Evolutionary conservation across 257 asterid species (phyloP).

Genomic region (Mitragyna speciosa): DNA sequence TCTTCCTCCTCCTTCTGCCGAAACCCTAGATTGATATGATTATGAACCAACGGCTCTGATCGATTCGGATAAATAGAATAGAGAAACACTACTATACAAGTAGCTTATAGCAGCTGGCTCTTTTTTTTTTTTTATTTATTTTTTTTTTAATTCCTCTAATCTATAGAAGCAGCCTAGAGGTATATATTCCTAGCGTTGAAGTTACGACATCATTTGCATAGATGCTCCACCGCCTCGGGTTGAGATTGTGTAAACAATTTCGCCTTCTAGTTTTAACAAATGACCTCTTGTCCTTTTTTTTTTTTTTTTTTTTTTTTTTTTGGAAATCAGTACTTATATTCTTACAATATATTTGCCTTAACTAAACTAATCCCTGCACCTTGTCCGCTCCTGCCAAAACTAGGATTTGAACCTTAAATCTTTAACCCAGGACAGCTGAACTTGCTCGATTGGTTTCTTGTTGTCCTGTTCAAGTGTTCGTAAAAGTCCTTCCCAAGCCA

Average conservation of each 20-base stretch:
- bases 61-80: background rate
- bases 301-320: too few relatives aligned
- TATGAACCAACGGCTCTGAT: background rate
- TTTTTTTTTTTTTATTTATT: background rate
- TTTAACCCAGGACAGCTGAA: too few relatives aligned
- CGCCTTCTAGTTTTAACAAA: background rate
- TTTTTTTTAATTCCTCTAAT: background rate
- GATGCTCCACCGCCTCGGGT: background rate
- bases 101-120: background rate
- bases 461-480: too few relatives aligned
- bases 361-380: too few relatives aligned
- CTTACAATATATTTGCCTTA: too few relatives aligned
- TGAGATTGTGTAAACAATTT: background rate
- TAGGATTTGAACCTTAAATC: too few relatives aligned
- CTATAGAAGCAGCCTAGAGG: background rate
- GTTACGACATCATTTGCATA: background rate
- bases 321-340: too few relatives aligned
- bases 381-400: too few relatives aligned
- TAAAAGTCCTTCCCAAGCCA: too few relatives aligned
- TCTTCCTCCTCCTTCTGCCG: background rate
- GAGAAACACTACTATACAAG: constrained; percentile 9
- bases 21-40: constrained; percentile 33
- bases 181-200: background rate
- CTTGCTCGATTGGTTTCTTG: too few relatives aligned
- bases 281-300: too few relatives aligned